Percentiles rank a stretch among this genome's conserved stretches.
Evolutionary conservation across 176 grass and related monocot genomes (phyloP).

Genomic region (Puya raimondii): DNA sequence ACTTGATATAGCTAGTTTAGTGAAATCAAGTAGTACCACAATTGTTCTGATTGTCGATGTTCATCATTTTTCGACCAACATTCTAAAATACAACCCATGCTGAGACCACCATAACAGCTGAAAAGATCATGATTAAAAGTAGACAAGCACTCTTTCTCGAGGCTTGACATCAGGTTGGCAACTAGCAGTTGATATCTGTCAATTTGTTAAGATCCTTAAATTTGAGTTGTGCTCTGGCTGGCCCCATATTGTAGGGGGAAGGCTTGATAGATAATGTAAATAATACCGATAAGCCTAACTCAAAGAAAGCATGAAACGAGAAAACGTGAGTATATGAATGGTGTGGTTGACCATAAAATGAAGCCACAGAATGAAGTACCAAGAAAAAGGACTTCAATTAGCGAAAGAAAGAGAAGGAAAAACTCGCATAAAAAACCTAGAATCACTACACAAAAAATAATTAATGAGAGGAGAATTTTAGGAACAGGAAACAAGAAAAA

Average conservation of each 20-base stretch:
- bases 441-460: background rate
- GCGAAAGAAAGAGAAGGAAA: background rate
- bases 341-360: too few species aligned
- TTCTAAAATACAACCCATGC: too few species aligned
- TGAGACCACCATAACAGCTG: too few species aligned
- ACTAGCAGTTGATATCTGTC: background rate
- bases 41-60: too few species aligned
- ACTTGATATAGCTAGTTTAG: too few species aligned
- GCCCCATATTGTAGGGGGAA: background rate
- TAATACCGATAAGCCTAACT: background rate
- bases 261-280: background rate
- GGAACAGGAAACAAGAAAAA: background rate
- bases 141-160: background rate
- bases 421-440: background rate
- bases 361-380: background rate
- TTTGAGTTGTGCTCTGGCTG: background rate
- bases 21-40: too few species aligned
- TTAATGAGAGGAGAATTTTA: slow-evolving; percentile 14
- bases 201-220: background rate
- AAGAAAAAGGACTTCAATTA: background rate
- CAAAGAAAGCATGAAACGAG: background rate
- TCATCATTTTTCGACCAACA: too few species aligned
- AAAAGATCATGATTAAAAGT: background rate
- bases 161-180: background rate
- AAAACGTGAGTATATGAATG: too few species aligned